Percentiles rank a stretch among this genome's conserved stretches.
These are phyloP conservation scores for Collybiopsis luxurians DNA, from an alignment of 768 basidiomycete genomes.

Conservation along the genomic window DNA sequence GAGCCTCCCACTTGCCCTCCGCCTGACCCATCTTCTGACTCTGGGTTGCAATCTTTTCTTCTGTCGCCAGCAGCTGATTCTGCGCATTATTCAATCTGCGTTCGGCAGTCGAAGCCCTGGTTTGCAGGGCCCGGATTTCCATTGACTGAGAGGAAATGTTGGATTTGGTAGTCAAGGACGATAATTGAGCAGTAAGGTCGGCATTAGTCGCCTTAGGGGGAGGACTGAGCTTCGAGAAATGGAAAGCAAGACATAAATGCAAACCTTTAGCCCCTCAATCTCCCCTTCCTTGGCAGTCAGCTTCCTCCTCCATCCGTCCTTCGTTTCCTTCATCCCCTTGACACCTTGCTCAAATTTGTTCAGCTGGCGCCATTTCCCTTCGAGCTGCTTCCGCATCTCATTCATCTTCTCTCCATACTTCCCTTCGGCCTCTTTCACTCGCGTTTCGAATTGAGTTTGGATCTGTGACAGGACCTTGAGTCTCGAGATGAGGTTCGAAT, in stretches of 20 bases:
- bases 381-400: conserved; percentile 84
- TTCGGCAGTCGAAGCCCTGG: conserved; percentile 82
- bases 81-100: conserved; percentile 81
- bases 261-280: conserved; percentile 80
- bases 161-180: conserved; percentile 59
- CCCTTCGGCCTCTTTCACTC: conserved; percentile 74
- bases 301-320: conserved; percentile 81
- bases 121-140: conserved; percentile 67
- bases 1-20: conserved; percentile 89
- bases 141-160: conserved; percentile 44
- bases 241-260: conserved; percentile 12
- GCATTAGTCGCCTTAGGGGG: conserved; percentile 58
- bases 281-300: conserved; percentile 85
- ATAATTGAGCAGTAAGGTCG: conserved; percentile 72
- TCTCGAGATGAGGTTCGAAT: conserved; percentile 88
- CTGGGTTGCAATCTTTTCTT: conserved; percentile 77
- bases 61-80: conserved; percentile 79
- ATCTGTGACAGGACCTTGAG: conserved; percentile 84
- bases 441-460: conserved; percentile 82
- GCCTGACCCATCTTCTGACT: conserved; percentile 69
- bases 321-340: conserved; percentile 79
- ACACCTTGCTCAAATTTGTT: conserved; percentile 89
- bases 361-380: conserved; percentile 85
- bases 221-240: background rate
- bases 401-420: conserved; percentile 70